Evolutionary conservation across 805 yeast species (phyloP).

Genomic region (Naumovozyma castellii): DNA sequence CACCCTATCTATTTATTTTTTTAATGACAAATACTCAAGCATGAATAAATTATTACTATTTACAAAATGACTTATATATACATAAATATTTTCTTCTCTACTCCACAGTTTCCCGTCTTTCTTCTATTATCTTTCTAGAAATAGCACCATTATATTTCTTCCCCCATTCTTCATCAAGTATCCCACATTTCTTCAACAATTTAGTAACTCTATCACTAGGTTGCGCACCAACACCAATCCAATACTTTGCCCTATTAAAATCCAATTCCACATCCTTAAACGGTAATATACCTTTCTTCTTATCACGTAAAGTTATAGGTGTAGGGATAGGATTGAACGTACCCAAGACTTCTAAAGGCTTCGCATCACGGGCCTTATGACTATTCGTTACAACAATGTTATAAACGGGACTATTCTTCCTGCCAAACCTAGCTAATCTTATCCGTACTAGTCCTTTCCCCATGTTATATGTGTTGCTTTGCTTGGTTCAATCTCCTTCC

Average conservation of each 20-base stretch:
- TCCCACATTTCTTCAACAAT: conserved; percentile 71
- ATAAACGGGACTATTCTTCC: conserved; percentile 77
- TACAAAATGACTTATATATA: too few species aligned
- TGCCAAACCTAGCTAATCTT: conserved; percentile 87
- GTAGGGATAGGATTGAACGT: conserved; percentile 80
- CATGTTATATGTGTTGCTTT: too few species aligned
- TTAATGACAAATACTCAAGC: too few species aligned
- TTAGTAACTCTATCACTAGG: conserved; percentile 75
- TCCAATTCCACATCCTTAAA: conserved; percentile 76
- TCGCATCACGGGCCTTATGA: conserved; percentile 66
- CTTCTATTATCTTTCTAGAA: conserved; percentile 16
- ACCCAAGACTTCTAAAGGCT: conserved; percentile 92
- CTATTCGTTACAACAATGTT: conserved; percentile 84
- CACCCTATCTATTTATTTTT: too few species aligned
- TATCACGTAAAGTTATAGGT: conserved; percentile 44
- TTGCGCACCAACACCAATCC: conserved; percentile 97
- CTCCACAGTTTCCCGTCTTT: conserved; percentile 19
- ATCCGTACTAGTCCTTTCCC: conserved; percentile 66
- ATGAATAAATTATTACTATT: too few species aligned
- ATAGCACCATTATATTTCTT: background rate
- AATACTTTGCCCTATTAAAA: conserved; percentile 82
- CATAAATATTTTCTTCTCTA: too few species aligned
- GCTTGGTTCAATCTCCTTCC: too few species aligned
- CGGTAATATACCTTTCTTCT: conserved; percentile 47
- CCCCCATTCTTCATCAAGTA: conserved; percentile 27